phyloP scores from a whole-genome alignment of 1,284 basidiomycete genomes.

The Cryptococcus sp. region DNA sequence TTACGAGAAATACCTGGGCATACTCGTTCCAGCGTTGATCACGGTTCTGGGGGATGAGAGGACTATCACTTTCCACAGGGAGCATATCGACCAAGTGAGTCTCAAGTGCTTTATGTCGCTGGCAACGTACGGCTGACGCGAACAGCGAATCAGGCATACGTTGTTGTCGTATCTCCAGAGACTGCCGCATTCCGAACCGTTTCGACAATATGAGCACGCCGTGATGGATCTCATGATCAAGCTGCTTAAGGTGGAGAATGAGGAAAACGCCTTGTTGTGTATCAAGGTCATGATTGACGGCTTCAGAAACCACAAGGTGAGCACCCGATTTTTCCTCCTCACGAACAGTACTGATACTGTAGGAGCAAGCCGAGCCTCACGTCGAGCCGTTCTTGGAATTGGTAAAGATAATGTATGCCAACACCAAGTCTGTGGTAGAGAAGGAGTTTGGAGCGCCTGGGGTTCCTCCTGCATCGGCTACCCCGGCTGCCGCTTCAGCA shows the following conservation, averaged over 20 bases:
- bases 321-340: too few species aligned
- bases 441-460: conserved; percentile 57
- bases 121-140: not conserved
- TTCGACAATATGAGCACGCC: conserved; percentile 63
- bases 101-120: not conserved
- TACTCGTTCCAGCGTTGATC: conserved; percentile 67
- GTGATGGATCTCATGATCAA: conserved; percentile 73
- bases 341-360: not conserved
- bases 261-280: conserved; percentile 86
- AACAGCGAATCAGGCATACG: conserved; percentile 69
- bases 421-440: conserved; percentile 67
- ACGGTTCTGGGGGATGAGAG: conserved; percentile 72
- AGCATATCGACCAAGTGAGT: conserved; percentile 64
- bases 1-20: conserved; percentile 57
- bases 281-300: conserved; percentile 89
- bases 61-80: conserved; percentile 64
- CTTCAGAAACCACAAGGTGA: conserved; percentile 45
- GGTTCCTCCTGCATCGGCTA: not conserved
- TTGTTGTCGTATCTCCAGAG: conserved; percentile 85
- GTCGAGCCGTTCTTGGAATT: conserved; percentile 75
- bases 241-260: conserved; percentile 84
- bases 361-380: conserved; percentile 69
- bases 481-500: conserved; percentile 6
- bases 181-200: conserved; percentile 72
- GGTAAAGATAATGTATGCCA: conserved; percentile 66